Conservation (phyloP, 1,139 yeast species). For the Scheffersomyces titani region DNA sequence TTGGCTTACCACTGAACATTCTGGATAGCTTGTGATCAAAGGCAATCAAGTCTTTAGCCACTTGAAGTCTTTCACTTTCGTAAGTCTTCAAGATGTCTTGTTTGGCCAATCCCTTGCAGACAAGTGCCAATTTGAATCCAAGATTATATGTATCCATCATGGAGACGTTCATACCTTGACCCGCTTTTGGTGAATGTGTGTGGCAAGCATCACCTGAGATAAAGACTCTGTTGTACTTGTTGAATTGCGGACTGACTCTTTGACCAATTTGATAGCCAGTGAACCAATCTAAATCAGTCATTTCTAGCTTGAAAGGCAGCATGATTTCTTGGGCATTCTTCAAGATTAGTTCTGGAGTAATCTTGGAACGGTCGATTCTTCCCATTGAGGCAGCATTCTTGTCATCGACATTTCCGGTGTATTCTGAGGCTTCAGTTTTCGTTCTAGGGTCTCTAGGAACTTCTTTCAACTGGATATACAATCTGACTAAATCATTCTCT, state of each 20-base stretch:
- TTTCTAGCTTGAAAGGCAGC: slow-evolving; percentile 28
- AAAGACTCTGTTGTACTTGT: slow-evolving; percentile 23
- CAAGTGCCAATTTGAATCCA: slow-evolving; percentile 37
- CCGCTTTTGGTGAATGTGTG: slow-evolving; percentile 41
- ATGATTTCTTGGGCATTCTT: slow-evolving; percentile 29
- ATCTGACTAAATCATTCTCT: slow-evolving; percentile 31
- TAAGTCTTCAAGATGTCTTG: slow-evolving; percentile 27
- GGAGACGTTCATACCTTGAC: slow-evolving; percentile 38
- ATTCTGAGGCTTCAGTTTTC: slow-evolving; percentile 6
- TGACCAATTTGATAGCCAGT: slow-evolving; percentile 40
- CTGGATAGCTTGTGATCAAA: slow-evolving; percentile 33
- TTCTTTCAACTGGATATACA: slow-evolving; percentile 24
- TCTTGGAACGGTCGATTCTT: slow-evolving; percentile 28
- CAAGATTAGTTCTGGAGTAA: slow-evolving; percentile 26
- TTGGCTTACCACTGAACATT: slow-evolving; percentile 30
- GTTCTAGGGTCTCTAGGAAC: slow-evolving; percentile 19
- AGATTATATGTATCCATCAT: slow-evolving; percentile 30
- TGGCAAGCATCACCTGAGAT: slow-evolving; percentile 42
- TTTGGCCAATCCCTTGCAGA: slow-evolving; percentile 22
- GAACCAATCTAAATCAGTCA: slow-evolving; percentile 30
- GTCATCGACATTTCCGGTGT: slow-evolving; percentile 6
- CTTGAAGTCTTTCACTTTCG: slow-evolving; percentile 28
- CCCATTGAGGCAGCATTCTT: slow-evolving; percentile 13
- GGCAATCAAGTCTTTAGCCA: slow-evolving; percentile 33
- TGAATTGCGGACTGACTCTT: slow-evolving; percentile 29